Evolutionary conservation across 805 yeast genomes (phyloP).

Genomic region (Ogataea angusta): DNA sequence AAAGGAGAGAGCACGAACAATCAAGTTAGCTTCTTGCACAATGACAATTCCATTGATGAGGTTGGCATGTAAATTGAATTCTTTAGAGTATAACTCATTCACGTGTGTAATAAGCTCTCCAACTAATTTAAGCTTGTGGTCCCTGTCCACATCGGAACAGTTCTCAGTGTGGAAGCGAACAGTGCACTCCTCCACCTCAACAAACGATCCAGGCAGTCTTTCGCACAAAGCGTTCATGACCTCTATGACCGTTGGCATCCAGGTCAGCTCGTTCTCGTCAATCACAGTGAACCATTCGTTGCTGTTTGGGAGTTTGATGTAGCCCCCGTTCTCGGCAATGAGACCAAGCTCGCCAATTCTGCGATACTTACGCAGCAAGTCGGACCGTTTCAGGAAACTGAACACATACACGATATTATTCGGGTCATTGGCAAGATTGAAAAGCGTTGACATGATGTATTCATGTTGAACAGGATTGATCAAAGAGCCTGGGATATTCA

Average conservation of each 20-base stretch:
- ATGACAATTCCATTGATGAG: conserved; percentile 65
- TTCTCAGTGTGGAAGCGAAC: conserved; percentile 73
- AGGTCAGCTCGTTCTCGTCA: conserved; percentile 49
- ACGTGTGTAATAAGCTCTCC: conserved; percentile 86
- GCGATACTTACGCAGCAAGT: conserved; percentile 64
- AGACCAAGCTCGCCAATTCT: conserved; percentile 71
- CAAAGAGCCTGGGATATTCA: conserved; percentile 33
- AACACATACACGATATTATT: conserved; percentile 68
- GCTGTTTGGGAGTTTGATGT: conserved; percentile 51
- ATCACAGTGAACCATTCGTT: conserved; percentile 62
- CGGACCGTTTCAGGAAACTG: conserved; percentile 60
- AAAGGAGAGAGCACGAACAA: conserved; percentile 54
- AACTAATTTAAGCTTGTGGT: conserved; percentile 62
- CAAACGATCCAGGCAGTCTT: conserved; percentile 74
- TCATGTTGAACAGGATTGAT: conserved; percentile 58
- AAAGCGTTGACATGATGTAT: conserved; percentile 53
- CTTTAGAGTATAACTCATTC: conserved; percentile 65
- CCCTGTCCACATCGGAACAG: conserved; percentile 56
- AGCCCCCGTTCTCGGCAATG: conserved; percentile 90
- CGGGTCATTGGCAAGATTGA: conserved; percentile 56
- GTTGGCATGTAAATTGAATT: conserved; percentile 68
- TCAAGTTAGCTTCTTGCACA: conserved; percentile 62
- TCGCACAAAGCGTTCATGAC: conserved; percentile 62
- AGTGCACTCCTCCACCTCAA: conserved; percentile 72
- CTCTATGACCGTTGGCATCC: conserved; percentile 58